phyloP scores from a whole-genome alignment of 2,329 filamentous ascomycete genomes.

The Incumbomyces delicatus region DNA sequence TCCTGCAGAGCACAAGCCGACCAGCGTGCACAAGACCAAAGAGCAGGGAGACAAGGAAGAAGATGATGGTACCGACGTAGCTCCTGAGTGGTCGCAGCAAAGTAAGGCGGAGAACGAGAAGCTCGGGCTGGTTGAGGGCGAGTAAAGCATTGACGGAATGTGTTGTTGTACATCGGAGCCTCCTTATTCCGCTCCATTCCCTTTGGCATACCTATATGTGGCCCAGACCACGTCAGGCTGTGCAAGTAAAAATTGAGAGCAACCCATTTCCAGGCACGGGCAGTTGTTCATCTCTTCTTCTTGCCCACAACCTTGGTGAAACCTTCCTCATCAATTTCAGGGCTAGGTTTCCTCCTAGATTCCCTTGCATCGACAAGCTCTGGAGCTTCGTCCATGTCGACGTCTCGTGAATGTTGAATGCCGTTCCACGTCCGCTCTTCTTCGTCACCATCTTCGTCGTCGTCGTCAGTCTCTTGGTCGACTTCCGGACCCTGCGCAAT shows the following conservation, averaged over 20 bases:
- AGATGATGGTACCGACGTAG: constrained; percentile 51
- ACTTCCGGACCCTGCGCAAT: constrained; percentile 25
- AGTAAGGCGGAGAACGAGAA: constrained; percentile 51
- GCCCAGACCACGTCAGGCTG: not conserved
- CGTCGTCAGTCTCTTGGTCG: constrained; percentile 49
- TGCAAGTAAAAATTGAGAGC: not conserved
- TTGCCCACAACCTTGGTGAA: constrained; percentile 66
- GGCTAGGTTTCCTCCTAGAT: constrained; percentile 54
- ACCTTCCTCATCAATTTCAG: constrained; percentile 70
- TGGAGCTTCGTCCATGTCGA: constrained; percentile 62
- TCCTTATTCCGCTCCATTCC: not conserved
- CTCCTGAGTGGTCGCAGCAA: constrained; percentile 49
- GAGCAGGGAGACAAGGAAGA: constrained; percentile 54
- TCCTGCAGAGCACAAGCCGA: constrained; percentile 52
- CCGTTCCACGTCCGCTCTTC: constrained; percentile 48
- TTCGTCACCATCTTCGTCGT: constrained; percentile 40
- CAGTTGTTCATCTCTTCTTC: constrained; percentile 43
- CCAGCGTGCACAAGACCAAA: constrained; percentile 53
- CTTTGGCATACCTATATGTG: not conserved
- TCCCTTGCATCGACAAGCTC: constrained; percentile 40
- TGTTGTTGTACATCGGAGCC: too few relatives aligned
- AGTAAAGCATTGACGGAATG: constrained; percentile 2
- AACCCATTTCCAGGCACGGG: not conserved
- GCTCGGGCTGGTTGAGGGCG: constrained; percentile 42
- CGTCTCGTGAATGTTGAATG: constrained; percentile 43